Conservation (phyloP, 2,329 filamentous ascomycete genomes). For the Fusarium nodosum region DNA sequence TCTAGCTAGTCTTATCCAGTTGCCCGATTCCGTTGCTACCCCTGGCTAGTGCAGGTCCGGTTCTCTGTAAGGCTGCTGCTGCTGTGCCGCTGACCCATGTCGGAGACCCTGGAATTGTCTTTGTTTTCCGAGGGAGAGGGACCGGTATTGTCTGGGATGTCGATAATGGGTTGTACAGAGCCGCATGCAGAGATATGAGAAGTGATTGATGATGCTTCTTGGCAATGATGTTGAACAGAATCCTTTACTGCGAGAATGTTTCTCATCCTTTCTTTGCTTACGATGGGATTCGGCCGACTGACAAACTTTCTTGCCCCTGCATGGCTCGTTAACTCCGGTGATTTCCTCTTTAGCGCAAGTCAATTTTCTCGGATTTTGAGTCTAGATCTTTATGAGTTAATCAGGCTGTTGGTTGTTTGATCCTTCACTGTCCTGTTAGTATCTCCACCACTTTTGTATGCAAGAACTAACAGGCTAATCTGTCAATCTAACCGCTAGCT, state of each 20-base stretch:
- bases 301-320: constrained; percentile 9
- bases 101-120: background rate
- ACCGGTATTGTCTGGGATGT: background rate
- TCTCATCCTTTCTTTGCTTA: background rate
- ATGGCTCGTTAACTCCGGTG: constrained; percentile 26
- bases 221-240: background rate
- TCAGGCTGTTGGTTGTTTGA: background rate
- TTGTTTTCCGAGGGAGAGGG: constrained; percentile 1
- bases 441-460: accelerated
- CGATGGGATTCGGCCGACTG: background rate
- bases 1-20: constrained; percentile 1
- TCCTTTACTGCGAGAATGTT: background rate
- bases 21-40: background rate
- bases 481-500: constrained; percentile 8
- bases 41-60: constrained; percentile 32
- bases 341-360: constrained; percentile 35
- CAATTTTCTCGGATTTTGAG: background rate
- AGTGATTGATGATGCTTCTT: background rate
- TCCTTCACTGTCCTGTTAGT: background rate
- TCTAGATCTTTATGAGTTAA: constrained; percentile 29
- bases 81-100: background rate
- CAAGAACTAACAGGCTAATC: constrained; percentile 2
- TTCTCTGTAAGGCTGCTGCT: constrained; percentile 33
- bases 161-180: background rate
- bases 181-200: background rate